phyloP scores from a whole-genome alignment of 306 rosid genomes.

The Dryas alaskensis region DNA sequence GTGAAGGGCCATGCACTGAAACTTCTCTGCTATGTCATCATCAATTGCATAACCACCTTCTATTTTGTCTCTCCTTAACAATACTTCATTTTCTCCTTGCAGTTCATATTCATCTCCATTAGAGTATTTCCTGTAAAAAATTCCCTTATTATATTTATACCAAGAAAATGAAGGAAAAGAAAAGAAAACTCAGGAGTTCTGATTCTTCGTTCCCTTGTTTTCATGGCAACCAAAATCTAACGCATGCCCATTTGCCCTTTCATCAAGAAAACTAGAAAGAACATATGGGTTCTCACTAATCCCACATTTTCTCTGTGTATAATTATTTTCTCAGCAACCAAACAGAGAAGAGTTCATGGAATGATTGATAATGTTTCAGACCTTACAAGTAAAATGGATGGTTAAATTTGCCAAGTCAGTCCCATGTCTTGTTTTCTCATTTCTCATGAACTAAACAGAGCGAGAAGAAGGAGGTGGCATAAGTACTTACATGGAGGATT shows the following conservation, averaged over 20 bases:
- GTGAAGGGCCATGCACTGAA: slow-evolving; percentile 28
- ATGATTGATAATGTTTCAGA: no score
- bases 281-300: background rate
- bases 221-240: background rate
- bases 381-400: no score
- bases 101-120: slow-evolving; percentile 24
- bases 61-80: slow-evolving; percentile 2
- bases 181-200: background rate
- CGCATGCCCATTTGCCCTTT: background rate
- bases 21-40: slow-evolving; percentile 18
- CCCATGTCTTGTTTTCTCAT: background rate
- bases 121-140: slow-evolving; percentile 18
- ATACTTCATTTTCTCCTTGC: slow-evolving; percentile 16
- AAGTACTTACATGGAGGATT: slow-evolving; percentile 20
- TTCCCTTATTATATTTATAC: background rate
- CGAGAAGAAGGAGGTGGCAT: background rate
- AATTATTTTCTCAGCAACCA: slow-evolving; percentile 6
- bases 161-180: slow-evolving; percentile 10
- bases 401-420: no score
- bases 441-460: background rate
- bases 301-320: slow-evolving; percentile 12
- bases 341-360: background rate
- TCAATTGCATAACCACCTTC: slow-evolving; percentile 27
- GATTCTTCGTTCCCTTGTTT: background rate
- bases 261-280: slow-evolving; percentile 18